Percentiles rank a stretch among this genome's conserved stretches.
phyloP scores from a whole-genome alignment of 495 filamentous ascomycete genomes.

The Podospora pseudoanserina region DNA sequence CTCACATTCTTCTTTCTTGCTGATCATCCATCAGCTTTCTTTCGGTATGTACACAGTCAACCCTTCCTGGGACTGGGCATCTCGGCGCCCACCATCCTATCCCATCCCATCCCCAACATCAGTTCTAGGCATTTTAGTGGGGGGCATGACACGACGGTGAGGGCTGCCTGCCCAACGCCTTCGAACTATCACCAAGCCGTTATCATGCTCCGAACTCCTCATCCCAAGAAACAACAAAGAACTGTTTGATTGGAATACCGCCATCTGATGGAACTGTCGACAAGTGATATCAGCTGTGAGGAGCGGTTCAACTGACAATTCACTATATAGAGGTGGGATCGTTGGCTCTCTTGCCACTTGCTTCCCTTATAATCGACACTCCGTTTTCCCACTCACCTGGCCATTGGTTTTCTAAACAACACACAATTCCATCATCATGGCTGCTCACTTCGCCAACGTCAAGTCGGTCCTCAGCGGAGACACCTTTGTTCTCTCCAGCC shows the following conservation, averaged over 20 bases:
- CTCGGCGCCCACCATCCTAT: background rate
- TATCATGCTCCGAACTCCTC: background rate
- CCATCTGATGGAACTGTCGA: background rate
- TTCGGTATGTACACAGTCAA: background rate
- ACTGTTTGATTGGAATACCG: background rate
- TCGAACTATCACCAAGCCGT: background rate
- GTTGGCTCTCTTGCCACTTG: background rate
- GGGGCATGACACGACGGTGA: background rate
- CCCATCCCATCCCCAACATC: background rate
- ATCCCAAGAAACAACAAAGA: background rate
- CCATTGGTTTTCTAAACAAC: background rate
- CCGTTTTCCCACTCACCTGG: background rate
- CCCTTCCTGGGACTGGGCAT: background rate
- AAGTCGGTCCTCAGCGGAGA: constrained; percentile 93
- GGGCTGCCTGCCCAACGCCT: background rate
- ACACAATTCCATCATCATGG: constrained; percentile 25
- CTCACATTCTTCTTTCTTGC: background rate
- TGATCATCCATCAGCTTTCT: background rate
- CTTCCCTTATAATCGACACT: background rate
- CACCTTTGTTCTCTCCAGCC: constrained; percentile 72
- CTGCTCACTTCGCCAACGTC: constrained; percentile 65
- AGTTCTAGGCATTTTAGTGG: background rate
- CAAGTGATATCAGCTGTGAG: background rate
- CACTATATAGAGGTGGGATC: background rate
- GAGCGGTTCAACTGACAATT: background rate